A percentile compares a stretch with the other conserved stretches of the same genome.
Evolutionary conservation across 2,329 filamentous ascomycete genomes (phyloP).

Genomic region (Talaromyces sp.): DNA sequence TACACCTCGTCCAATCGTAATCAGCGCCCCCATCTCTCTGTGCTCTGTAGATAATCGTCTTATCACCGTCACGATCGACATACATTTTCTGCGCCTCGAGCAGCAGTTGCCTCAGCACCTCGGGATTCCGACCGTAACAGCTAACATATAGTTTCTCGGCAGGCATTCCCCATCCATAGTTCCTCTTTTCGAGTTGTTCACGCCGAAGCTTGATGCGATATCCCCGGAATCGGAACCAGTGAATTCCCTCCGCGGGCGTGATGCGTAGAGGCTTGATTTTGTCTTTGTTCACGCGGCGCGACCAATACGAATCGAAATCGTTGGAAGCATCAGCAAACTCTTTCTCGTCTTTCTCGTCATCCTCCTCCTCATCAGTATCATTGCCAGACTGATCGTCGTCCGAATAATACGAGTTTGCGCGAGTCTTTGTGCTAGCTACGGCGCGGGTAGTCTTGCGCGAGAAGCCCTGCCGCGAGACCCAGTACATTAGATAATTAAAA

Average conservation of each 20-base stretch:
- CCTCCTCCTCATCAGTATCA: constrained; percentile 31
- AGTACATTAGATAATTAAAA: constrained; percentile 69
- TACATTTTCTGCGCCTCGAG: constrained; percentile 36
- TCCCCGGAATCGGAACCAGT: constrained; percentile 66
- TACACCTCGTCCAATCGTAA: constrained; percentile 35
- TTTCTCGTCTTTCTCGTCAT: constrained; percentile 35
- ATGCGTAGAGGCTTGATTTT: constrained; percentile 46
- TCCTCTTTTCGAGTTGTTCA: constrained; percentile 27
- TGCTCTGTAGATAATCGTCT: constrained; percentile 40
- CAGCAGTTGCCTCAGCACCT: constrained; percentile 34
- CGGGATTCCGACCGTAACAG: constrained; percentile 34
- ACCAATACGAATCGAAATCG: constrained; percentile 41
- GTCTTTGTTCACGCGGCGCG: constrained; percentile 37
- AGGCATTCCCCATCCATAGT: constrained; percentile 21
- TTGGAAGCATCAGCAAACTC: constrained; percentile 43
- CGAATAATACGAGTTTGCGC: constrained; percentile 30
- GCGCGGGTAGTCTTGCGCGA: constrained; percentile 59
- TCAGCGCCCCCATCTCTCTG: constrained; percentile 21
- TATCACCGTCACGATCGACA: constrained; percentile 34
- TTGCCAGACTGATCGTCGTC: constrained; percentile 28
- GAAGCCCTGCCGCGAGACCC: constrained; percentile 63
- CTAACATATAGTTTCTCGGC: constrained; percentile 34
- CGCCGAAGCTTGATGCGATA: constrained; percentile 47
- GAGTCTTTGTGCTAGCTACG: constrained; percentile 62
- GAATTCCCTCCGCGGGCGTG: constrained; percentile 64